Evolutionary conservation across 2,329 filamentous ascomycete genomes (phyloP).

Genomic region (Cladophialophora psammophila): DNA sequence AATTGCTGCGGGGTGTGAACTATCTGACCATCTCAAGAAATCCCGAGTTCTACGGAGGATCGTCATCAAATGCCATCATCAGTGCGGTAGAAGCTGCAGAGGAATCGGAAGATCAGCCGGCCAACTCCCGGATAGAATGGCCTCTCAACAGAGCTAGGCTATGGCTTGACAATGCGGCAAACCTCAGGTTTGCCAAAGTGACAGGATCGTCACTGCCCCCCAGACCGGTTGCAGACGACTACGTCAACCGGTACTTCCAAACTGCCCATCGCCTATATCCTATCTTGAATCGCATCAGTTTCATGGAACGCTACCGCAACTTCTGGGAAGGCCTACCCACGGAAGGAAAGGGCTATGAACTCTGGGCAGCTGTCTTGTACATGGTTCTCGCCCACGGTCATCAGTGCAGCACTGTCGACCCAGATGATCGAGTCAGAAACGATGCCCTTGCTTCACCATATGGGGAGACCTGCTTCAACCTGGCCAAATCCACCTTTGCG

Average conservation of each 20-base stretch:
- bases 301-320: slow-evolving; percentile 22
- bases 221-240: slow-evolving; percentile 16
- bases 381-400: slow-evolving; percentile 28
- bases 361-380: slow-evolving; percentile 25
- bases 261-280: slow-evolving; percentile 21
- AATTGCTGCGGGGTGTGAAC: slow-evolving; percentile 27
- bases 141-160: slow-evolving; percentile 2
- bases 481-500: slow-evolving; percentile 21
- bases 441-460: slow-evolving; percentile 5
- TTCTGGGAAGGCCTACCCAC: slow-evolving; percentile 23
- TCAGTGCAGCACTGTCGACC: slow-evolving; percentile 25
- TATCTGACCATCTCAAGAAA: slow-evolving; percentile 21
- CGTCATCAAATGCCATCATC: slow-evolving; percentile 21
- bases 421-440: slow-evolving; percentile 18
- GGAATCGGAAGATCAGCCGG: slow-evolving; percentile 7
- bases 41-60: slow-evolving; percentile 24
- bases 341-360: slow-evolving; percentile 23
- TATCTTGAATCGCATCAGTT: slow-evolving; percentile 12
- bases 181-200: slow-evolving; percentile 17
- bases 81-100: slow-evolving; percentile 16
- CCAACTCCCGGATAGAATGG: background rate
- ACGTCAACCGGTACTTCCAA: slow-evolving; percentile 19
- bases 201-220: slow-evolving; percentile 12
- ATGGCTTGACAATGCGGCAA: slow-evolving; percentile 4
- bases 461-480: slow-evolving; percentile 24